A percentile compares a stretch with the other conserved stretches of the same genome.
phyloP scores from a whole-genome alignment of 2,329 filamentous ascomycete species.

The Diaporthe longicolla region DNA sequence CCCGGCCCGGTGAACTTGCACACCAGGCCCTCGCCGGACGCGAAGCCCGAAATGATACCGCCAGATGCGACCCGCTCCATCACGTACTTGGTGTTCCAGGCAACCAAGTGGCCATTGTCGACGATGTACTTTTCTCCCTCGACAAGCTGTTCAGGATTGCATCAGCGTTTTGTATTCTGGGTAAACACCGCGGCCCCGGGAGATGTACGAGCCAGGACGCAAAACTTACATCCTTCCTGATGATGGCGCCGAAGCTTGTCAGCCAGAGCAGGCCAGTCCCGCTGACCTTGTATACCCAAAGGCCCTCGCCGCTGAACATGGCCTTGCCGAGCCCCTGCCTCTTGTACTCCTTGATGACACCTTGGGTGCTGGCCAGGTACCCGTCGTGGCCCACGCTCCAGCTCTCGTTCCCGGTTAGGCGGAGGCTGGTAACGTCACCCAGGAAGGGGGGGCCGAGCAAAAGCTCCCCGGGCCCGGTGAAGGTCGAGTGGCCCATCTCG shows the following conservation, averaged over 20 bases:
- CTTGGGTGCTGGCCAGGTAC: constrained; percentile 87
- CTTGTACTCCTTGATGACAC: constrained; percentile 90
- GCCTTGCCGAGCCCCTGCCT: constrained; percentile 88
- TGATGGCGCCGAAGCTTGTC: constrained; percentile 93
- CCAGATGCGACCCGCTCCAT: constrained; percentile 92
- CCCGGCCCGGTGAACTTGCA: constrained; percentile 96
- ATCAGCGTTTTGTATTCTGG: background rate
- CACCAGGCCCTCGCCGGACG: constrained; percentile 87
- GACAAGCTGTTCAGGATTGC: constrained; percentile 57
- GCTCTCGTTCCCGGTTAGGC: constrained; percentile 77
- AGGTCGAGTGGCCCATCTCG: constrained; percentile 83
- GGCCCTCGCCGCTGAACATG: constrained; percentile 92
- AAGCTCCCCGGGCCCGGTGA: constrained; percentile 91
- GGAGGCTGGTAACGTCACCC: constrained; percentile 62
- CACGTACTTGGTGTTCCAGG: constrained; percentile 96
- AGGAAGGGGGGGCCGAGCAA: constrained; percentile 67
- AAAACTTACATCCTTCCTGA: constrained; percentile 86
- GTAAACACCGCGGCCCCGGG: no score
- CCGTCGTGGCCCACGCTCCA: constrained; percentile 92
- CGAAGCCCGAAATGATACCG: constrained; percentile 89
- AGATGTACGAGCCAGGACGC: background rate
- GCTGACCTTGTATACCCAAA: constrained; percentile 90
- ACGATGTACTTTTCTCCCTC: constrained; percentile 90
- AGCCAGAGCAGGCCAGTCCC: constrained; percentile 90
- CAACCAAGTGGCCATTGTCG: constrained; percentile 93